These are phyloP conservation scores for Tephrocybe rancida DNA, from an alignment of 768 basidiomycete species.

Conservation along the genomic window DNA sequence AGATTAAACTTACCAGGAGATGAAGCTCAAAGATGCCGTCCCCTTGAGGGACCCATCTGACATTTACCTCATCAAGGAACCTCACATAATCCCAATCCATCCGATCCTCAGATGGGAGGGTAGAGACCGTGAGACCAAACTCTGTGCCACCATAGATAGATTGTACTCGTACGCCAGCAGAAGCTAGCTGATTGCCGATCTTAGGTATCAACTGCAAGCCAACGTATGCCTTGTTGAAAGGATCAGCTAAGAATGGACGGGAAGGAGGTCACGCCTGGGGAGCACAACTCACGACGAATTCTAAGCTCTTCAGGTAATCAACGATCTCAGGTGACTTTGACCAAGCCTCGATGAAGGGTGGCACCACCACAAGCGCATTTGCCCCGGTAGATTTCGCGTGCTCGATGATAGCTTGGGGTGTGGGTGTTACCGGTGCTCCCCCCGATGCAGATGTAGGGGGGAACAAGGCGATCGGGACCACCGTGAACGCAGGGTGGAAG, in stretches of 20 bases:
- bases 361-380: constrained; percentile 24
- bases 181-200: constrained; percentile 28
- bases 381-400: constrained; percentile 20
- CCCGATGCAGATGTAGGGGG: constrained; percentile 22
- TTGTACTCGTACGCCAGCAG: constrained; percentile 28
- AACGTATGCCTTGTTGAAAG: constrained; percentile 20
- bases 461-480: constrained; percentile 20
- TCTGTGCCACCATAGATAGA: constrained; percentile 34
- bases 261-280: neutral
- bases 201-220: constrained; percentile 31
- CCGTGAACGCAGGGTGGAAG: constrained; percentile 21
- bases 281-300: constrained; percentile 26
- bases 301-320: constrained; percentile 22
- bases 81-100: constrained; percentile 33
- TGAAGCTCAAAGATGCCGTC: constrained; percentile 40
- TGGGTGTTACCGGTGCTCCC: constrained; percentile 30
- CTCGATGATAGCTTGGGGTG: constrained; percentile 33
- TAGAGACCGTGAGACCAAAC: constrained; percentile 17
- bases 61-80: constrained; percentile 22
- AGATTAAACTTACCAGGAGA: constrained; percentile 27
- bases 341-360: constrained; percentile 31
- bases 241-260: neutral
- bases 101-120: constrained; percentile 17
- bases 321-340: constrained; percentile 21
- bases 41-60: constrained; percentile 35